Conservation (phyloP, 208 protist species). For the Porcisia hertigi region DNA sequence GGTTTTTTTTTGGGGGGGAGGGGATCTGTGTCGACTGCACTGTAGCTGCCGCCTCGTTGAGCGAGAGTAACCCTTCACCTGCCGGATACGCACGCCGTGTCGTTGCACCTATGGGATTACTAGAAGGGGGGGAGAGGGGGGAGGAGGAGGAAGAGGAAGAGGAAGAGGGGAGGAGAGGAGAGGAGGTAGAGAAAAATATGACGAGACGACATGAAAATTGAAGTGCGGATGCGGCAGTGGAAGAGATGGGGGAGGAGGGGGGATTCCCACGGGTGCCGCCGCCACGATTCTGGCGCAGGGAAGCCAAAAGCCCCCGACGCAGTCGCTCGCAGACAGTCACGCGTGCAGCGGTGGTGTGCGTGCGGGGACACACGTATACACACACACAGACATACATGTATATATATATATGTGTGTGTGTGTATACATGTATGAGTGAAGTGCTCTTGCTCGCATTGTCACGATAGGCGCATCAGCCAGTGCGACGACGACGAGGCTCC, state of each 20-base stretch:
- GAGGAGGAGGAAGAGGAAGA: background rate
- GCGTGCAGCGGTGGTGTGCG: background rate
- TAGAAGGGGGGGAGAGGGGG: background rate
- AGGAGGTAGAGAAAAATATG: background rate
- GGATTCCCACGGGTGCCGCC: background rate
- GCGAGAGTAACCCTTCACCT: background rate
- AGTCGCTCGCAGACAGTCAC: background rate
- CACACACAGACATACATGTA: no score
- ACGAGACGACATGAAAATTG: background rate
- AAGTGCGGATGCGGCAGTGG: background rate
- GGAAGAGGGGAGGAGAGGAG: background rate
- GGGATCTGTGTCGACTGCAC: background rate
- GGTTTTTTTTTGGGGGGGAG: background rate
- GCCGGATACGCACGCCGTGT: background rate
- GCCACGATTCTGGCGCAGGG: background rate
- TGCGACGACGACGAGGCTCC: no score
- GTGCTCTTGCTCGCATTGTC: no score
- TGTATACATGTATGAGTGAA: no score
- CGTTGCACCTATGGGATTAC: background rate
- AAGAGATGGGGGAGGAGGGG: background rate
- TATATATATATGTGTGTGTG: no score
- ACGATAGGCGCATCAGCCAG: no score
- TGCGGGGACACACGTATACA: no score
- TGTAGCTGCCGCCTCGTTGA: background rate
- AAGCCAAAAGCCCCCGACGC: background rate